Conservation (phyloP, 2,329 filamentous ascomycete species). For the Xylariaceae sp. region DNA sequence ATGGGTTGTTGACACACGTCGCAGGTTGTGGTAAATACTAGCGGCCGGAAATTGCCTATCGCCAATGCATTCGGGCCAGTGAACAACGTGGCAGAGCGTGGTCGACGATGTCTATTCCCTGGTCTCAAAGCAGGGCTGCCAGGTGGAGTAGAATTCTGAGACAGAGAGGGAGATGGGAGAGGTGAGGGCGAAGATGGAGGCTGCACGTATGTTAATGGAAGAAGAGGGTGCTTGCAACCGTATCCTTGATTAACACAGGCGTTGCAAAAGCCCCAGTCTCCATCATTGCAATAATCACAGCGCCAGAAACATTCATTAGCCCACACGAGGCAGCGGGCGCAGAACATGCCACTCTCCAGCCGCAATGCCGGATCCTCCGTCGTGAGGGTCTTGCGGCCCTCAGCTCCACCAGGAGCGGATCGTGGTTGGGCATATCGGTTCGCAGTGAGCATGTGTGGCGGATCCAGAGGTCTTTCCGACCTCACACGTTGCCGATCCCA, state of each 20-base stretch:
- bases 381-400: slow-evolving; percentile 56
- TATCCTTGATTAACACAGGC: slow-evolving; percentile 77
- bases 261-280: slow-evolving; percentile 93
- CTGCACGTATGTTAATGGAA: slow-evolving; percentile 66
- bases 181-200: slow-evolving; percentile 23
- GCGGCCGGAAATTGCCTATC: slow-evolving; percentile 58
- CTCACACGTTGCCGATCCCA: slow-evolving; percentile 54
- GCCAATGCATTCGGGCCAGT: slow-evolving; percentile 43
- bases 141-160: slow-evolving; percentile 28
- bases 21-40: slow-evolving; percentile 72
- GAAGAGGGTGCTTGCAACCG: slow-evolving; percentile 75
- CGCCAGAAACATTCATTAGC: slow-evolving; percentile 87
- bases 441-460: slow-evolving; percentile 55
- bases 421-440: slow-evolving; percentile 53
- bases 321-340: slow-evolving; percentile 67
- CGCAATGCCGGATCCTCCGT: slow-evolving; percentile 64
- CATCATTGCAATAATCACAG: slow-evolving; percentile 81
- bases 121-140: slow-evolving; percentile 25
- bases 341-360: slow-evolving; percentile 79
- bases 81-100: slow-evolving; percentile 43
- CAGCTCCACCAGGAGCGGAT: slow-evolving; percentile 46
- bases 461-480: slow-evolving; percentile 37
- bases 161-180: slow-evolving; percentile 26
- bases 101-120: slow-evolving; percentile 31
- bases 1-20: slow-evolving; percentile 75